These are phyloP conservation scores for Cenchrus fungigraminus DNA, from an alignment of 176 grass and related monocot genomes.

Conservation along the genomic window DNA sequence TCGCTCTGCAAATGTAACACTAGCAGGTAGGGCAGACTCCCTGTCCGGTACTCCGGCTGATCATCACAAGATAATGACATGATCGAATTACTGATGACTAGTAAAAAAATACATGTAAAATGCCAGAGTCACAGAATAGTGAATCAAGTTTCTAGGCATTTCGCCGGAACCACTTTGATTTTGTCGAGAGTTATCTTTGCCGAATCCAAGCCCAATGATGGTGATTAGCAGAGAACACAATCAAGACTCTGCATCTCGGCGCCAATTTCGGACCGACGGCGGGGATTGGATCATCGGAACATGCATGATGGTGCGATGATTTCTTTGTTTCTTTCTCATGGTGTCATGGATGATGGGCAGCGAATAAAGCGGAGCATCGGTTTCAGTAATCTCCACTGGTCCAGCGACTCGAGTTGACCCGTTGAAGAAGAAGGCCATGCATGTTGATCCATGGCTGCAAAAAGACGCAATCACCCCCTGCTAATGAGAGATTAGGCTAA, in stretches of 20 bases:
- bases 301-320: slow-evolving; percentile 15
- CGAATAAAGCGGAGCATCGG: slow-evolving; percentile 30
- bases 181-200: too few species aligned
- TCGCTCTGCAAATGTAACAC: background rate
- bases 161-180: too few species aligned
- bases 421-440: background rate
- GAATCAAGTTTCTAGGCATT: too few species aligned
- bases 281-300: background rate
- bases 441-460: background rate
- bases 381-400: background rate
- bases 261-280: background rate
- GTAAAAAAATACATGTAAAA: too few species aligned
- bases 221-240: background rate
- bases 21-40: background rate
- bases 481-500: background rate
- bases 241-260: background rate
- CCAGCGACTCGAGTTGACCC: background rate
- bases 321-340: too few species aligned
- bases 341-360: background rate
- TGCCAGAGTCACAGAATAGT: too few species aligned
- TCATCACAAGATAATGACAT: background rate
- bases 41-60: background rate
- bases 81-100: background rate
- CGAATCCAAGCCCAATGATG: background rate
- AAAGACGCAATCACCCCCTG: background rate